Evolutionary conservation across 2,329 filamentous ascomycete genomes (phyloP).

Genomic region (Aspergillus arachidicola): DNA sequence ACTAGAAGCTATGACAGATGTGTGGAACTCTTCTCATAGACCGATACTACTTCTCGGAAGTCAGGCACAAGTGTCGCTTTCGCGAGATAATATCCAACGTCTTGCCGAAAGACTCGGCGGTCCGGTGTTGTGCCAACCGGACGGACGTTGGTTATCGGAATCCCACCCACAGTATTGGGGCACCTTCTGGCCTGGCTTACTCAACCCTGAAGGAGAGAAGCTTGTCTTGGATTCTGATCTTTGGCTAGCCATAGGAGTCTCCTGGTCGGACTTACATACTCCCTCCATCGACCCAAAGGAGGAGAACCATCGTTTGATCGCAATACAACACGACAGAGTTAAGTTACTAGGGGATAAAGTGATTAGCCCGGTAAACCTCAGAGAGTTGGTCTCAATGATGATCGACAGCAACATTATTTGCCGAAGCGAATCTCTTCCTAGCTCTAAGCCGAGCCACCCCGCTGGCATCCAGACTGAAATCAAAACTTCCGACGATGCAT

Average conservation of each 20-base stretch:
- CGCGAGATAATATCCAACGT: neutral
- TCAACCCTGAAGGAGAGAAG: constrained; percentile 4
- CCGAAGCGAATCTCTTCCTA: neutral
- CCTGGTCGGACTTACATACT: constrained; percentile 10
- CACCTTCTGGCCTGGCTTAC: constrained; percentile 6
- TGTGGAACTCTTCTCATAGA: constrained; percentile 6
- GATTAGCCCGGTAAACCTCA: neutral
- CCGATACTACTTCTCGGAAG: constrained; percentile 11
- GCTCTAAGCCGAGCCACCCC: neutral
- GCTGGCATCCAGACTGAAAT: neutral
- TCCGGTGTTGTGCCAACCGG: constrained; percentile 11
- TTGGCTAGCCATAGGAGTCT: constrained; percentile 6
- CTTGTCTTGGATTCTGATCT: constrained; percentile 7
- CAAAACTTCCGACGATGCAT: neutral
- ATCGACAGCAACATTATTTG: neutral
- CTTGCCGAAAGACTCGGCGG: constrained; percentile 13
- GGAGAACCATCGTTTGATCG: constrained; percentile 6
- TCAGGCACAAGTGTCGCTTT: neutral
- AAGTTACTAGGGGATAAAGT: neutral
- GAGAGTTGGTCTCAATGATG: neutral
- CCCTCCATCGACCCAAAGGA: neutral
- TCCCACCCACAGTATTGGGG: constrained; percentile 13
- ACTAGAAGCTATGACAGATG: neutral
- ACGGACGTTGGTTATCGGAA: constrained; percentile 9
- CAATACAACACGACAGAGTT: neutral